Base-by-base conservation (phyloP, 805 yeast species). In the Metschnikowia lochheadii region DNA sequence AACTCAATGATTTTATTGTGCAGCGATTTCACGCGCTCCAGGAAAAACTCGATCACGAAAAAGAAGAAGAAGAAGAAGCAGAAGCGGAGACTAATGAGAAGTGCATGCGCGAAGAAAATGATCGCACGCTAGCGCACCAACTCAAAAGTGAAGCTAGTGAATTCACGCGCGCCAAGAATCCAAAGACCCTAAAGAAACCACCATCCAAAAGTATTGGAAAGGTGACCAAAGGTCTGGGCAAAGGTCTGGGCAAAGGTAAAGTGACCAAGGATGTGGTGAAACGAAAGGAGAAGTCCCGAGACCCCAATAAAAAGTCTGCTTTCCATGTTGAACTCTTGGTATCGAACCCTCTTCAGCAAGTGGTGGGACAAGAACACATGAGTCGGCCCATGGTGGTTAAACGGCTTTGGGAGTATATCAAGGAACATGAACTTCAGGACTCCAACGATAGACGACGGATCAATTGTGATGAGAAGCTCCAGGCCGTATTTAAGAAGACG, bases 371-470 rank as follows among this genome's bases (percentile, higher is more conserved):
- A 2, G 62, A 62, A 1, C 73, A 67, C 49, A 60, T 81, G 40
- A 76, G 91, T 3, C 69, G 96, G 56, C 83, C 92, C 0, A 84
- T 84, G 61, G 83, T 85, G 15, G 90, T 86, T 8, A 85, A 85
- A 54, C 66, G 66, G 42, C 63, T 87, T 5, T 87, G 95, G 95
- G 77, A 73, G 13, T 81, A 89, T 64, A 85, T 89, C 50, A 84
- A 82, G 58, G 78, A 64, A 10, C 62, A 85, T 52, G 64, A 78
- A 29, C 65, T 88, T 31, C 95, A 87, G 62, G 81, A 85, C 54
- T 87, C 90, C 1, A 59, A 70, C 1, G 87, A 88, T 64, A 76
- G 77, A 54, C 72, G 92, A 48, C 82, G 81, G 50, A 83, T 88
- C 5, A 15, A 79, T 3, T 84, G 89, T 60, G 89, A 85, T 58